These are phyloP conservation scores for Hortiboletus flavorubellus DNA, from an alignment of 768 basidiomycete genomes.

Conservation along the genomic window DNA sequence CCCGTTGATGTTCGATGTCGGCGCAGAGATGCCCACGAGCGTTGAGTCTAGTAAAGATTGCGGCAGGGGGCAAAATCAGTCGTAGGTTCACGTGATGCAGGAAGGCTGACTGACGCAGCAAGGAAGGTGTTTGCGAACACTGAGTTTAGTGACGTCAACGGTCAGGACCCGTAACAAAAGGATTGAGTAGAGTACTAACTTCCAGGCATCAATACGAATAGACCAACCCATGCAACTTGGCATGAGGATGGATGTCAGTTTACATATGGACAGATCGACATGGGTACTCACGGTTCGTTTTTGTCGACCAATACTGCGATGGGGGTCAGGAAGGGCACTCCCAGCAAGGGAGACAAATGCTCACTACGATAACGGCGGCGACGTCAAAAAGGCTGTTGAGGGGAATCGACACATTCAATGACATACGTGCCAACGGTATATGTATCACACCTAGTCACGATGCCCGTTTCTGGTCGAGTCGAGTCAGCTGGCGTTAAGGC, in stretches of 20 bases:
- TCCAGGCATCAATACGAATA: conserved; percentile 19
- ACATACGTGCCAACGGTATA: neutral
- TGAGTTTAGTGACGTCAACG: neutral
- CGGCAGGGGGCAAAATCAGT: neutral
- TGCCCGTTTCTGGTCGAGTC: conserved; percentile 15
- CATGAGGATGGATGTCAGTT: neutral
- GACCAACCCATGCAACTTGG: conserved; percentile 16
- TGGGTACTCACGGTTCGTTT: conserved; percentile 6
- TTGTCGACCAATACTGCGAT: conserved; percentile 19
- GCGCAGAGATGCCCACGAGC: neutral
- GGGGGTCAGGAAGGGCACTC: neutral
- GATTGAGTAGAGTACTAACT: neutral
- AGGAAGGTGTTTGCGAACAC: conserved; percentile 21
- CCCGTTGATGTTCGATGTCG: conserved; percentile 16
- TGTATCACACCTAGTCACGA: conserved; percentile 9
- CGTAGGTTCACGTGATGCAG: neutral
- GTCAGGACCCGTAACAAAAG: neutral
- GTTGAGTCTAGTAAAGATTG: conserved; percentile 9
- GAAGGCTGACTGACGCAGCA: conserved; percentile 12
- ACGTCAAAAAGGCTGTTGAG: conserved; percentile 9
- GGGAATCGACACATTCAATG: neutral
- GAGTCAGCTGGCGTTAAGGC: neutral
- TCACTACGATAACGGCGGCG: conserved; percentile 9
- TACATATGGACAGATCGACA: neutral
- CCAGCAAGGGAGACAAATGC: neutral